Evolutionary conservation across 805 yeast species (phyloP).

Genomic region (Nakazawaea wickerhamii): DNA sequence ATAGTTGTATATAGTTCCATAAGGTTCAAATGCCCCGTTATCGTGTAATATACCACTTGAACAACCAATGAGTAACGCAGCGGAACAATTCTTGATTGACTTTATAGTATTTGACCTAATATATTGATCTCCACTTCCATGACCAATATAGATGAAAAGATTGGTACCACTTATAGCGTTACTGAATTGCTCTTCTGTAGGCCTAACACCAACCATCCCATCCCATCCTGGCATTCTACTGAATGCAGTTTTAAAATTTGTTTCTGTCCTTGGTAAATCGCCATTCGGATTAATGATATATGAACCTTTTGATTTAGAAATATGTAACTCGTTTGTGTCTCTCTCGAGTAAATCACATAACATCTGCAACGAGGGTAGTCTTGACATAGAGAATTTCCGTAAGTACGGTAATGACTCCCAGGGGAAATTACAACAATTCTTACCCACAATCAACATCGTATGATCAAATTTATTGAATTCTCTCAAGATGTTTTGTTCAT

Average conservation of each 20-base stretch:
- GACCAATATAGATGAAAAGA: slow-evolving; percentile 80
- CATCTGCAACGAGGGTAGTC: slow-evolving; percentile 64
- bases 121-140: slow-evolving; percentile 94
- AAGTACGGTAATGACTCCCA: slow-evolving; percentile 81
- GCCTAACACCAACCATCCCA: slow-evolving; percentile 50
- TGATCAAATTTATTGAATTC: slow-evolving; percentile 34
- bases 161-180: slow-evolving; percentile 35
- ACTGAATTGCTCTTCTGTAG: slow-evolving; percentile 50
- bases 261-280: slow-evolving; percentile 67
- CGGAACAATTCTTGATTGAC: slow-evolving; percentile 40
- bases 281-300: slow-evolving; percentile 79
- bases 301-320: slow-evolving; percentile 29
- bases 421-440: slow-evolving; percentile 65
- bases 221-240: slow-evolving; percentile 36
- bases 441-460: slow-evolving; percentile 64
- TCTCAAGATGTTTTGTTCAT: slow-evolving; percentile 11
- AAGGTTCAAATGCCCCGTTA: slow-evolving; percentile 60
- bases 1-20: slow-evolving; percentile 75
- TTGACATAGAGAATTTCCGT: slow-evolving; percentile 49
- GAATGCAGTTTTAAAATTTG: slow-evolving; percentile 43
- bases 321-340: slow-evolving; percentile 13
- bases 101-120: slow-evolving; percentile 51
- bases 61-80: slow-evolving; percentile 77
- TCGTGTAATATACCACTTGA: slow-evolving; percentile 69
- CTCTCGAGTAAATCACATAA: slow-evolving; percentile 33